Evolutionary conservation across 805 yeast genomes (phyloP).

Genomic region (Teunomyces gatunensis): DNA sequence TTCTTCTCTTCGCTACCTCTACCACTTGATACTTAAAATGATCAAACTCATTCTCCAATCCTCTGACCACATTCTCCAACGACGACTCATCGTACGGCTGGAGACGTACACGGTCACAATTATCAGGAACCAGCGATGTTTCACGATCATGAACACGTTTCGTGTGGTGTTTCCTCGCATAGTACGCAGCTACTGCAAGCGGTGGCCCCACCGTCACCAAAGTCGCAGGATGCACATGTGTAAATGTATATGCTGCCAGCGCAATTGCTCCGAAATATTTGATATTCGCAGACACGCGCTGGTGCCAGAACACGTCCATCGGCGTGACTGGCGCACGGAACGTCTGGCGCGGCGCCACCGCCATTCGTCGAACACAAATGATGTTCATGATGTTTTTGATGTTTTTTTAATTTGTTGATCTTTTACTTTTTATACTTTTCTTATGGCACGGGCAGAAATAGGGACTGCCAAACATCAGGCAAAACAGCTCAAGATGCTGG

Average conservation of each 20-base stretch:
- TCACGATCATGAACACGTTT: constrained; percentile 13
- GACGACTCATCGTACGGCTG: constrained; percentile 32
- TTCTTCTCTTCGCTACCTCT: constrained; percentile 21
- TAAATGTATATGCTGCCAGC: constrained; percentile 24
- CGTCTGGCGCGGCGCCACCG: constrained; percentile 32
- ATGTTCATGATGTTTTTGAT: not conserved
- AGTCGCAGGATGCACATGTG: constrained; percentile 35
- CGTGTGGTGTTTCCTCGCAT: constrained; percentile 14
- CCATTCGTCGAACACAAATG: constrained; percentile 1
- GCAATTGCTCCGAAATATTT: constrained; percentile 29
- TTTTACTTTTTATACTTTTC: too few relatives aligned
- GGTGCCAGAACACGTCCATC: constrained; percentile 23
- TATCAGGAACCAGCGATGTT: constrained; percentile 9
- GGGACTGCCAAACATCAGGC: constrained; percentile 63
- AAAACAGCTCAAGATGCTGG: constrained; percentile 75
- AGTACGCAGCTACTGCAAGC: constrained; percentile 25
- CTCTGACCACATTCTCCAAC: constrained; percentile 27
- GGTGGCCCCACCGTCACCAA: constrained; percentile 40
- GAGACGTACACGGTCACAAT: constrained; percentile 16
- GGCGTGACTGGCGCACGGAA: constrained; percentile 26
- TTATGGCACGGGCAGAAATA: constrained; percentile 34
- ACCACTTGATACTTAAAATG: constrained; percentile 29
- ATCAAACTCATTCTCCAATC: constrained; percentile 39
- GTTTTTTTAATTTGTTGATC: not conserved
- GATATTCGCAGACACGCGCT: constrained; percentile 21